Conservation (phyloP, 768 basidiomycete species). For the Dentipellis fragilis region DNA sequence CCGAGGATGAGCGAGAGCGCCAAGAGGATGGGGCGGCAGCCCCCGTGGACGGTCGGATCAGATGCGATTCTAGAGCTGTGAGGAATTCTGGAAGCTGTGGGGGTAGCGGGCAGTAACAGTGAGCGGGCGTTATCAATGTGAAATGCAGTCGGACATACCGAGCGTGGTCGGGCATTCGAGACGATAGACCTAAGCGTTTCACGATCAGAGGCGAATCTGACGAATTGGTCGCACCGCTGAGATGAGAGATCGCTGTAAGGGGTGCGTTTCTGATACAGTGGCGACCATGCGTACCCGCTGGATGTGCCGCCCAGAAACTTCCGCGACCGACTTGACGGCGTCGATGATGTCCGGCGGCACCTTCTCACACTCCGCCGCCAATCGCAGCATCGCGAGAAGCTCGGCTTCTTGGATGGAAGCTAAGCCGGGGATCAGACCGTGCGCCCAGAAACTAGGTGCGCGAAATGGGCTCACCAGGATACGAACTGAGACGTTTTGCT, state of each 20-base stretch:
- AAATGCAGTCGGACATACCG: slow-evolving; percentile 31
- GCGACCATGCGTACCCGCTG: slow-evolving; percentile 33
- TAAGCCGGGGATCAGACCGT: slow-evolving; percentile 18
- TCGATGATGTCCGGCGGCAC: slow-evolving; percentile 36
- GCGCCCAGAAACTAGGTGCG: slow-evolving; percentile 7
- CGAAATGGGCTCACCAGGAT: slow-evolving; percentile 29
- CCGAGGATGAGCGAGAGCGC: slow-evolving; percentile 14
- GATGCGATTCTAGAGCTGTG: slow-evolving; percentile 31
- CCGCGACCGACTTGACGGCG: slow-evolving; percentile 32
- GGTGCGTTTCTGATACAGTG: background rate
- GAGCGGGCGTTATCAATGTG: background rate
- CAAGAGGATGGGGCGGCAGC: background rate
- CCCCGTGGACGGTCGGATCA: slow-evolving; percentile 9
- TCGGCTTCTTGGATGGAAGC: slow-evolving; percentile 67
- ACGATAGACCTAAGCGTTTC: slow-evolving; percentile 37
- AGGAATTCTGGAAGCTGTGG: slow-evolving; percentile 66
- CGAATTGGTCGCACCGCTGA: slow-evolving; percentile 67
- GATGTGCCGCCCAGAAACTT: slow-evolving; percentile 43
- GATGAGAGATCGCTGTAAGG: background rate
- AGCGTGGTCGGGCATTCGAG: slow-evolving; percentile 37
- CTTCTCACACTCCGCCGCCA: slow-evolving; percentile 48
- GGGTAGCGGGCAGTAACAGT: slow-evolving; percentile 2
- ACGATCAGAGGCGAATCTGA: slow-evolving; percentile 35
- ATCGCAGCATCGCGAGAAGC: slow-evolving; percentile 60
- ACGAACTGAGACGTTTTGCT: slow-evolving; percentile 28